Evolutionary conservation across 768 basidiomycete genomes (phyloP).

Genomic region (Rhodocollybia butyracea): DNA sequence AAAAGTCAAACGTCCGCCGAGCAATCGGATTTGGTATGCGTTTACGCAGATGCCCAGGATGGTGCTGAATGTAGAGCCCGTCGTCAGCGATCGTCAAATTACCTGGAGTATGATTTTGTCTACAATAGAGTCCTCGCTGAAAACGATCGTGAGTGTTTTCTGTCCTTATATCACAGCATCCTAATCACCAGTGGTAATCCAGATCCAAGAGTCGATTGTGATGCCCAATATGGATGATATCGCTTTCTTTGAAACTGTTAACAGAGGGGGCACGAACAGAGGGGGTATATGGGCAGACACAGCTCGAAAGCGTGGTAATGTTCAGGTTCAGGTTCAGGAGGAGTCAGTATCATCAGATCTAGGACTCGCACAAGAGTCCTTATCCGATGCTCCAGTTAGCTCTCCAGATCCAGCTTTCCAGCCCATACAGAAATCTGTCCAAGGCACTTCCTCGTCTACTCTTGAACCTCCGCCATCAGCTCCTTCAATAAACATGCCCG

Average conservation of each 20-base stretch:
- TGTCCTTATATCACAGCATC: neutral
- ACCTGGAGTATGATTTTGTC: conserved; percentile 91
- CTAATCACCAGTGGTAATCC: conserved; percentile 7
- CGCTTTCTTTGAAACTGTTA: conserved; percentile 82
- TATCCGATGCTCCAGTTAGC: neutral
- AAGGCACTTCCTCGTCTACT: conserved; percentile 6
- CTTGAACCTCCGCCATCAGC: neutral
- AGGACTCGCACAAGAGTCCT: neutral
- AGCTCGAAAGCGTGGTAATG: conserved; percentile 35
- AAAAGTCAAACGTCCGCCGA: conserved; percentile 92
- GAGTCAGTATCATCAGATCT: neutral
- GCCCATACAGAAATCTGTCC: conserved; percentile 4
- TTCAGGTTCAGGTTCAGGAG: neutral
- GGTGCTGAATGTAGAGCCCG: conserved; percentile 86
- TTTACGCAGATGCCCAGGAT: conserved; percentile 90
- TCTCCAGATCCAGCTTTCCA: neutral
- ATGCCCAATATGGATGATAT: conserved; percentile 99
- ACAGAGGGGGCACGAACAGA: conserved; percentile 47
- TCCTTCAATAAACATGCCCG: neutral
- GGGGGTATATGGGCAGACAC: conserved; percentile 92
- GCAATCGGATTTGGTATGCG: conserved; percentile 93
- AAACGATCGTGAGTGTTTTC: conserved; percentile 68
- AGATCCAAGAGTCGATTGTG: conserved; percentile 94
- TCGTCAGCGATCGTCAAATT: conserved; percentile 92
- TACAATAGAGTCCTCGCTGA: conserved; percentile 84